A percentile compares a stretch with the other conserved stretches of the same genome.
These are phyloP conservation scores for Cinchona pubescens DNA, from an alignment of 257 asterid species.

Conservation along the genomic window DNA sequence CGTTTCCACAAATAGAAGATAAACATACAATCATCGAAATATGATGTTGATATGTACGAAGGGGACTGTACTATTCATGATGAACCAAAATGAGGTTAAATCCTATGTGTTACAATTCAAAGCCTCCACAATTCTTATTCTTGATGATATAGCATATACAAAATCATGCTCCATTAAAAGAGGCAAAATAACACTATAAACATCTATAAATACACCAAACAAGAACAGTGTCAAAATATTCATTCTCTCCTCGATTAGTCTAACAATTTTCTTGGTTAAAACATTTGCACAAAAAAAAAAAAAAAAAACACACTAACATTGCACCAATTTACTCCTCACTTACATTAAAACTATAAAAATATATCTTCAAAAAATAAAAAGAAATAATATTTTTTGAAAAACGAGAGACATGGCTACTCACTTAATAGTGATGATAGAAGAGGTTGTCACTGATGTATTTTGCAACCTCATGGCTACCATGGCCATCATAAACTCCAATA, in stretches of 20 bases:
- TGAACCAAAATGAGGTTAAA: background rate
- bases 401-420: conserved; percentile 43
- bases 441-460: conserved; percentile 55
- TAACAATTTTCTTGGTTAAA: background rate
- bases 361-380: background rate
- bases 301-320: conserved; percentile 1
- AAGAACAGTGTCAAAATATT: background rate
- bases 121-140: background rate
- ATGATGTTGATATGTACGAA: background rate
- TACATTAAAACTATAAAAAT: background rate
- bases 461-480: conserved; percentile 76
- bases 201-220: background rate
- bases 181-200: no score
- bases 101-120: background rate
- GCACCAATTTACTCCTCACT: background rate
- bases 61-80: background rate
- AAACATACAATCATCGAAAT: background rate
- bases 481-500: conserved; percentile 84
- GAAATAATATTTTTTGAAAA: conserved; percentile 10
- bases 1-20: background rate
- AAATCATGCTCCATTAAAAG: background rate
- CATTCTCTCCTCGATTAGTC: background rate
- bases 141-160: background rate
- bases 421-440: conserved; percentile 52
- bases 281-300: background rate